Conservation (phyloP, 169 alveolate species). For the Babesia sp. region DNA sequence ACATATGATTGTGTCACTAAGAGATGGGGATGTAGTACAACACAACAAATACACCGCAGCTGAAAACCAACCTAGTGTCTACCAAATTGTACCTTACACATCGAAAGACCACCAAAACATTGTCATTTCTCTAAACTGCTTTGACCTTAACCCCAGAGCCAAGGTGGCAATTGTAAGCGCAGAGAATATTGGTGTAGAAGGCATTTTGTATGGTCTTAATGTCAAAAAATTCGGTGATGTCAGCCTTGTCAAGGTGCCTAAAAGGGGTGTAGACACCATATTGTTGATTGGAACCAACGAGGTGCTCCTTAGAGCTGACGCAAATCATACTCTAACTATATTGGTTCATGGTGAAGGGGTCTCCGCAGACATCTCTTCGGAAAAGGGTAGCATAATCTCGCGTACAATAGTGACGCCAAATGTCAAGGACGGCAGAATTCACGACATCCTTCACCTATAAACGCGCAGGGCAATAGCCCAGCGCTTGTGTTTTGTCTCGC, state of each 20-base stretch:
- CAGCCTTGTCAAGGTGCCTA: background rate
- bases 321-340: background rate
- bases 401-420: conserved; percentile 22
- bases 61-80: background rate
- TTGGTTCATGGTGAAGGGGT: background rate
- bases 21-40: background rate
- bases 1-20: background rate
- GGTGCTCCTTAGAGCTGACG: conserved; percentile 12
- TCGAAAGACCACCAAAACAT: background rate
- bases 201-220: conserved; percentile 1
- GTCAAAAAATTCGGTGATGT: conserved; percentile 5
- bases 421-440: background rate
- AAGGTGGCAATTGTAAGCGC: background rate
- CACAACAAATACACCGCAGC: conserved; percentile 13
- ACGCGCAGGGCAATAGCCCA: too few relatives aligned
- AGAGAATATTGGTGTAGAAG: background rate
- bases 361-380: conserved; percentile 6
- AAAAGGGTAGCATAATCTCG: background rate
- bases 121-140: background rate
- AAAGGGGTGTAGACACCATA: background rate
- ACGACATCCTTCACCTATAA: background rate
- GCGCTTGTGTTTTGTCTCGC: too few relatives aligned
- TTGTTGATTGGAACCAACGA: conserved; percentile 8
- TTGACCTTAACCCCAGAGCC: background rate
- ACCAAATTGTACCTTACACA: background rate